These are phyloP conservation scores for Heterobasidion parviporum DNA, from an alignment of 1,284 basidiomycete species.

Conservation along the genomic window DNA sequence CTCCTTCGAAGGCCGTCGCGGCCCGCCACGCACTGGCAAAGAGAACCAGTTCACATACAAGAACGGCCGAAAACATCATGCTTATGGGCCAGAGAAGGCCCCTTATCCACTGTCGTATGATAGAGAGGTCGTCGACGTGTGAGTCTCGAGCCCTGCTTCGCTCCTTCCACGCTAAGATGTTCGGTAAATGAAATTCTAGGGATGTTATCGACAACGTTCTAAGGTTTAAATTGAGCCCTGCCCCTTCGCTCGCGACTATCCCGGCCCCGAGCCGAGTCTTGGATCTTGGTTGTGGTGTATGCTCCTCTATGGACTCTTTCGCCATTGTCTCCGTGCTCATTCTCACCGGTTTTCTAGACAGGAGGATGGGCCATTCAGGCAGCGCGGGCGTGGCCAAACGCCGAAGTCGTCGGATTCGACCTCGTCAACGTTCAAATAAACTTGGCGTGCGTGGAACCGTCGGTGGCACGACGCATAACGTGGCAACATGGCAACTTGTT, in stretches of 20 bases:
- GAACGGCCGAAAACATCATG: slow-evolving; percentile 55
- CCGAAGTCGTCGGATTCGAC: slow-evolving; percentile 69
- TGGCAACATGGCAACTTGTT: slow-evolving; percentile 76
- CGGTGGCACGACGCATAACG: slow-evolving; percentile 44
- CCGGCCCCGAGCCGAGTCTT: slow-evolving; percentile 11
- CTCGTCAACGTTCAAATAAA: slow-evolving; percentile 64
- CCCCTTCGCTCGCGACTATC: slow-evolving; percentile 6
- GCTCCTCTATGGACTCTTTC: slow-evolving; percentile 1
- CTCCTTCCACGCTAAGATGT: background rate
- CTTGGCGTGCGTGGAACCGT: slow-evolving; percentile 36
- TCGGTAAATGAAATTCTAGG: slow-evolving; percentile 1
- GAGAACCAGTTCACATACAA: slow-evolving; percentile 51
- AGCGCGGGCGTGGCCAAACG: slow-evolving; percentile 59
- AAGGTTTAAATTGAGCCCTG: slow-evolving; percentile 4
- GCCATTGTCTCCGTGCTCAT: background rate
- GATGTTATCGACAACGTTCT: slow-evolving; percentile 11
- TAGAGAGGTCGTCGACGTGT: slow-evolving; percentile 57
- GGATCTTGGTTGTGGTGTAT: slow-evolving; percentile 13
- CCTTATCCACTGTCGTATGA: slow-evolving; percentile 66
- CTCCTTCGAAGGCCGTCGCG: slow-evolving; percentile 13
- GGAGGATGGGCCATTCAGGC: slow-evolving; percentile 68
- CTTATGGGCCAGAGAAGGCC: slow-evolving; percentile 62
- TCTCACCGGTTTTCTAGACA: slow-evolving; percentile 28
- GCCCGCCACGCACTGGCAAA: slow-evolving; percentile 21
- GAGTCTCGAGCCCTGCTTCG: slow-evolving; percentile 20